phyloP scores from a whole-genome alignment of 345 rosid genomes.

The Linum trigynum region DNA sequence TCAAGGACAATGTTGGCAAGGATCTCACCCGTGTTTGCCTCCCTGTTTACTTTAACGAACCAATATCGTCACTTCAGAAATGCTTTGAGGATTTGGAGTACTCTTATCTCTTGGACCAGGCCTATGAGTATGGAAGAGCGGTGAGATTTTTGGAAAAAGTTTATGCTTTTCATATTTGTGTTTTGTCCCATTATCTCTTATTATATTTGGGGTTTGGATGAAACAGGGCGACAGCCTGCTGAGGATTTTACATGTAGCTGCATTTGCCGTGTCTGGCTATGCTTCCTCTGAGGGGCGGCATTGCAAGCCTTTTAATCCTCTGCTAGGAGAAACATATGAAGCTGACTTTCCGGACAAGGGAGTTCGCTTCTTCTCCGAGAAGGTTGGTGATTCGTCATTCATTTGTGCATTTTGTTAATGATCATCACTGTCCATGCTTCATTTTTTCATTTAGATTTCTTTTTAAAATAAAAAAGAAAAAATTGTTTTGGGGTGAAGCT shows the following conservation, averaged over 20 bases:
- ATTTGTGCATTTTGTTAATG: background rate
- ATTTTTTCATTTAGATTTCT: no score
- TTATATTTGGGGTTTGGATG: background rate
- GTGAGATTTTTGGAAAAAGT: conserved; percentile 31
- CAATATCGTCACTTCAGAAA: conserved; percentile 94
- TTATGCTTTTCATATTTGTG: background rate
- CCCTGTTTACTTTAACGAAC: conserved; percentile 95
- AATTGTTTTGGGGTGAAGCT: no score
- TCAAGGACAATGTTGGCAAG: conserved; percentile 96
- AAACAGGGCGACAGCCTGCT: conserved; percentile 64
- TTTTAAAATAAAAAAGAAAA: no score
- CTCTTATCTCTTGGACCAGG: conserved; percentile 79
- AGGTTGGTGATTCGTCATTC: conserved; percentile 36
- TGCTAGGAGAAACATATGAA: conserved; percentile 95
- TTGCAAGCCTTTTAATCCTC: conserved; percentile 97
- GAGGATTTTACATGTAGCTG: conserved; percentile 79
- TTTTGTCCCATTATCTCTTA: background rate
- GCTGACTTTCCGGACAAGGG: conserved; percentile 91
- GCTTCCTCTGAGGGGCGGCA: conserved; percentile 91
- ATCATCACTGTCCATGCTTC: no score
- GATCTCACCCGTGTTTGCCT: conserved; percentile 96
- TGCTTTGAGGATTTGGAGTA: conserved; percentile 96
- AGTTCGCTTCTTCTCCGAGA: conserved; percentile 89
- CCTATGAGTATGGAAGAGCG: conserved; percentile 70
- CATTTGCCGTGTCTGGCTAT: conserved; percentile 95